phyloP scores from a whole-genome alignment of 768 basidiomycete species.

The Phylloporus rhodoxanthus region DNA sequence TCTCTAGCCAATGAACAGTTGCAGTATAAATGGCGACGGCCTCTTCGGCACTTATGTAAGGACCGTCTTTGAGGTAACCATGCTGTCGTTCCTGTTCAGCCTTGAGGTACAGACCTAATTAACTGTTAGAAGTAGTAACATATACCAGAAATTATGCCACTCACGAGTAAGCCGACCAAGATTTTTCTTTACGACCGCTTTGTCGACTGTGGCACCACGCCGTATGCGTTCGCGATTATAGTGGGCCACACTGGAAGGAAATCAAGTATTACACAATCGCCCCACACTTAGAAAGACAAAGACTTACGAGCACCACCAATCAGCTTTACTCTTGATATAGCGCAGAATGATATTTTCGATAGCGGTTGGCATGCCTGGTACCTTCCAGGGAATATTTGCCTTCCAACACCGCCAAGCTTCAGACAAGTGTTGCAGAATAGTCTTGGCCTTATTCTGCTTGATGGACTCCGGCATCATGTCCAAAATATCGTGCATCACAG shows the following conservation, averaged over 20 bases:
- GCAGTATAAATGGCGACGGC: slow-evolving; percentile 98
- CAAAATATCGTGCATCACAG: slow-evolving; percentile 99
- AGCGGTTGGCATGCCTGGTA: slow-evolving; percentile 98
- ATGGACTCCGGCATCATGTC: slow-evolving; percentile 99
- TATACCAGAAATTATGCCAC: slow-evolving; percentile 18
- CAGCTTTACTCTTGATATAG: slow-evolving; percentile 98
- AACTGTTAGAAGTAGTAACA: slow-evolving; percentile 2
- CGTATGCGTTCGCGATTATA: slow-evolving; percentile 98
- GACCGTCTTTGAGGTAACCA: slow-evolving; percentile 97
- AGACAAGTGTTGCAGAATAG: slow-evolving; percentile 94
- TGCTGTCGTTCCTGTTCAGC: slow-evolving; percentile 99
- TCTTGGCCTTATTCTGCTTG: slow-evolving; percentile 99
- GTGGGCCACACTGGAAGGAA: slow-evolving; percentile 69
- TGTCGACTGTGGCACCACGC: slow-evolving; percentile 94
- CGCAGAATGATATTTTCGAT: slow-evolving; percentile 99
- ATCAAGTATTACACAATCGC: background rate
- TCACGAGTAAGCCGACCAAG: slow-evolving; percentile 91
- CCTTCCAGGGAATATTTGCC: slow-evolving; percentile 98
- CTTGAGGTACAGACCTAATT: slow-evolving; percentile 81
- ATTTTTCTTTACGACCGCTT: slow-evolving; percentile 99
- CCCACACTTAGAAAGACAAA: background rate
- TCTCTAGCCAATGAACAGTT: slow-evolving; percentile 98
- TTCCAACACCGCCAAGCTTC: slow-evolving; percentile 99
- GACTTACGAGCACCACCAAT: slow-evolving; percentile 93
- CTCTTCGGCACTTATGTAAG: slow-evolving; percentile 97